Base-by-base conservation (phyloP, 192 early-diverging fungal species). In the Podila minutissima region DNA sequence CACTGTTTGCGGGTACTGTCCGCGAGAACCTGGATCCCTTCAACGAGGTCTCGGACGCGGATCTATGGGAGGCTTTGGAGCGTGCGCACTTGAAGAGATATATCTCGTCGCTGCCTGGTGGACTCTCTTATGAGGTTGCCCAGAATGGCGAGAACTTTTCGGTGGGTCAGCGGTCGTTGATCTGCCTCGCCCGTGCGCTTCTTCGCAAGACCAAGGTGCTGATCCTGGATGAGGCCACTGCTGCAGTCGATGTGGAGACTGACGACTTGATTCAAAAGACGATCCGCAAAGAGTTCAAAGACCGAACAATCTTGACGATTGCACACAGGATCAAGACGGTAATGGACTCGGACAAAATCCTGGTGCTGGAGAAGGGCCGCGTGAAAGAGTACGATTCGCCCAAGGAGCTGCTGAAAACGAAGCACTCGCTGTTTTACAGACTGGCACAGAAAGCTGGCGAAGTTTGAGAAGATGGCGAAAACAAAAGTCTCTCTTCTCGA, bases 21-120 rank as follows among this genome's bases (percentile, higher is more conserved):
- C 87, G 96, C 9, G 91, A 93, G 62, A 98, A 98, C 83, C 83
- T 99, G 13, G 97, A 99, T 83, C 96, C 96, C 5, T 94, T 96
- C 73, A 83, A 73, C 41, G 91, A 94, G 82, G 89, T 90, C 71
- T 79, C 83, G 46, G 97, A 99, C 61, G 85, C 85, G 58, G 83
- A 88, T 5, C 77, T 98, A 15, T 96, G 91, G 91, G 85, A 90
- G 29, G 91, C 92, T 0, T 85, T 99, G 46, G 82, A 85, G 48
- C 83, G 94, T n/a, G 93, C 95, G 8, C 92, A 93, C 67, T 68
- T 97, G 49, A 72, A 88, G 63, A 62, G 64, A 1, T 48, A 24
- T 58, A 75, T 82, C n/a, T 41, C 69, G 26, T 49, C 62, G 0
- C 60, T 82, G 12, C 73, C 91, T 24, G 78, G 66, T 20, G 83